Evolutionary conservation across 1,139 yeast genomes (phyloP).

Genomic region (Candida sp.): DNA sequence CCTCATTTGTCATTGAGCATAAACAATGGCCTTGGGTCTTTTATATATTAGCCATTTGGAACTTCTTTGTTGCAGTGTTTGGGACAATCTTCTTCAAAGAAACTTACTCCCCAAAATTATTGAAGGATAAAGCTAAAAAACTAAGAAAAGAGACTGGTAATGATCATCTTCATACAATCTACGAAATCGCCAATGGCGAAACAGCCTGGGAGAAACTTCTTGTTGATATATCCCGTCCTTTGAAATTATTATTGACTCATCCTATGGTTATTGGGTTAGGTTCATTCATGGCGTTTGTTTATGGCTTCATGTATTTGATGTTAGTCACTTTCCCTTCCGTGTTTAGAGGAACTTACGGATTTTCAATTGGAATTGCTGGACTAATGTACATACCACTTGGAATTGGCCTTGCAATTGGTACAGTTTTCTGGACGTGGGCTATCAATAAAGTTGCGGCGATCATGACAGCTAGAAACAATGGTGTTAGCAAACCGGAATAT

Average conservation of each 20-base stretch:
- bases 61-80: slow-evolving; percentile 33
- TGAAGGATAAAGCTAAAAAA: slow-evolving; percentile 26
- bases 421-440: slow-evolving; percentile 33
- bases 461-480: slow-evolving; percentile 28
- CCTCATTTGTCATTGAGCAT: slow-evolving; percentile 53
- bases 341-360: slow-evolving; percentile 32
- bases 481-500: slow-evolving; percentile 40
- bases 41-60: slow-evolving; percentile 39
- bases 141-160: slow-evolving; percentile 37
- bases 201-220: slow-evolving; percentile 26
- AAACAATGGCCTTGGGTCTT: slow-evolving; percentile 45
- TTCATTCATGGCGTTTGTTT: slow-evolving; percentile 44
- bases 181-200: slow-evolving; percentile 39
- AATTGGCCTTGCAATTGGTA: slow-evolving; percentile 39
- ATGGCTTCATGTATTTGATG: slow-evolving; percentile 47
- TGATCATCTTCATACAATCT: slow-evolving; percentile 37
- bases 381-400: slow-evolving; percentile 48
- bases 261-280: slow-evolving; percentile 47
- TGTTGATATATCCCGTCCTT: slow-evolving; percentile 36
- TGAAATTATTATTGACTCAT: slow-evolving; percentile 38
- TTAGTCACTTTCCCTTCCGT: slow-evolving; percentile 42
- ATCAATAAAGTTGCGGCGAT: slow-evolving; percentile 28
- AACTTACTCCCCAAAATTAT: slow-evolving; percentile 39
- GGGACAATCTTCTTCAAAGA: slow-evolving; percentile 36
- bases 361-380: slow-evolving; percentile 30